Evolutionary conservation across 1,284 basidiomycete species (phyloP), one percentile per base, ranked within the genome.

Genomic region (Pseudozyma sp.): DNA sequence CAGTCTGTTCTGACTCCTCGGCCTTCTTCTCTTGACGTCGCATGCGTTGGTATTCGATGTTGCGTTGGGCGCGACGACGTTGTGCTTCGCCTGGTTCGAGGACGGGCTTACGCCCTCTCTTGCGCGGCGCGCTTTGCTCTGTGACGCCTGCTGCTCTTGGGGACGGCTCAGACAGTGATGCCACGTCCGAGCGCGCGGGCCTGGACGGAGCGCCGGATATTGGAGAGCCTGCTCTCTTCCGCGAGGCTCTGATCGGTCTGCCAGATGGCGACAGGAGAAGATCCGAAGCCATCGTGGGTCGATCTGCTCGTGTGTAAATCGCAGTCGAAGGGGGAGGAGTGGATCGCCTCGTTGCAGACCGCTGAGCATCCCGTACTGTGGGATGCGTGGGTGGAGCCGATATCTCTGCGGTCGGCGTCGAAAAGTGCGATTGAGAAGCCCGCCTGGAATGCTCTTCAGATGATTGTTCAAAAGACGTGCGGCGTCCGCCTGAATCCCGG

Each of bases 41-140:
- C 61, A 61, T 64, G 37, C 70, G 64, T 39, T 73, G 70, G 34
- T 73, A 73, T 46, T 73, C 70, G 50, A 73, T 35, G 48, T 73
- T 68, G 40, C 55, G 68, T 47, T 62, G 65, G n/a, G 59, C 62
- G 14, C 63, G 68, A 49, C 67, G 64, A 35, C 63, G 61, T 34
- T 55, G 54, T 19, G 63, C 64, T 48, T 62, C 50, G 34, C 61
- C 74, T 30, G 68, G 60, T 37, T 65, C 68, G 40, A 61, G 62
- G 4, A 64, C 39, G 0, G 65, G 61, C 47, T 73, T 73, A 7
- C 70, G 48, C 10, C 70, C 70, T 42, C 70, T 42, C 47, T 73
- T 73, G 24, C 57, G 55, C 4, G 70, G 70, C 7, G 45, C 46
- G 13, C 29, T 31, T 29, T 47, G 43, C n/a, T 58, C 59, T 17